Evolutionary conservation across 2,329 filamentous ascomycete genomes (phyloP).

Genomic region (Fusarium secorum): DNA sequence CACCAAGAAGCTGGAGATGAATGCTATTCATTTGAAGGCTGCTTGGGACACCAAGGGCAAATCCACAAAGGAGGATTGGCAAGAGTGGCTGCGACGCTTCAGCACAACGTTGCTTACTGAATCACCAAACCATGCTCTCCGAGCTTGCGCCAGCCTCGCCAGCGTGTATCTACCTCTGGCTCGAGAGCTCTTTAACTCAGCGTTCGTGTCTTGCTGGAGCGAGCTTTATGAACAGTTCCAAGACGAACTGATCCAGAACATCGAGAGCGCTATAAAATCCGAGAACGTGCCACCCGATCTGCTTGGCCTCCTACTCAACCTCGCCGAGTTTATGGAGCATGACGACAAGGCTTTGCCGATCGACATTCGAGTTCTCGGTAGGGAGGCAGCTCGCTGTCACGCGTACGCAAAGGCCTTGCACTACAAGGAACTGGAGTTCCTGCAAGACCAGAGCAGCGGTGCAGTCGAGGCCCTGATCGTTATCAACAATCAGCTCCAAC

Average conservation of each 20-base stretch:
- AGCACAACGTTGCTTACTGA: constrained; percentile 95
- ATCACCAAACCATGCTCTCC: constrained; percentile 92
- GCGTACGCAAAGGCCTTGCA: constrained; percentile 98
- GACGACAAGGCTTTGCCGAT: constrained; percentile 98
- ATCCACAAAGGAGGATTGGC: constrained; percentile 98
- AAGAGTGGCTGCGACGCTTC: constrained; percentile 97
- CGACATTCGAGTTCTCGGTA: constrained; percentile 91
- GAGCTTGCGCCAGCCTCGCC: constrained; percentile 90
- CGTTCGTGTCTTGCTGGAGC: constrained; percentile 98
- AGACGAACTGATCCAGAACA: constrained; percentile 93
- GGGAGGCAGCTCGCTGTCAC: constrained; percentile 95
- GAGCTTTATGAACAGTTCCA: constrained; percentile 97
- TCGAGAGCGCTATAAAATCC: constrained; percentile 94
- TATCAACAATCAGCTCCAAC: constrained; percentile 99
- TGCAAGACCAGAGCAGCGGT: constrained; percentile 94
- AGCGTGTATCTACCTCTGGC: constrained; percentile 92
- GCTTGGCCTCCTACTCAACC: constrained; percentile 89
- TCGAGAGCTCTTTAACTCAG: constrained; percentile 95
- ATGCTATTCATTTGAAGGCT: constrained; percentile 94
- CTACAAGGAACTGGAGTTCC: constrained; percentile 98
- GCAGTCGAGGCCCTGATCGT: constrained; percentile 97
- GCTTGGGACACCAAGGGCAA: constrained; percentile 98
- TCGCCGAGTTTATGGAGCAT: constrained; percentile 99
- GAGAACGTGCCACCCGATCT: constrained; percentile 96
- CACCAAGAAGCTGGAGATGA: constrained; percentile 95